These are phyloP conservation scores for Saccharomycopsis babjevae DNA, from an alignment of 805 yeast species.

Conservation along the genomic window DNA sequence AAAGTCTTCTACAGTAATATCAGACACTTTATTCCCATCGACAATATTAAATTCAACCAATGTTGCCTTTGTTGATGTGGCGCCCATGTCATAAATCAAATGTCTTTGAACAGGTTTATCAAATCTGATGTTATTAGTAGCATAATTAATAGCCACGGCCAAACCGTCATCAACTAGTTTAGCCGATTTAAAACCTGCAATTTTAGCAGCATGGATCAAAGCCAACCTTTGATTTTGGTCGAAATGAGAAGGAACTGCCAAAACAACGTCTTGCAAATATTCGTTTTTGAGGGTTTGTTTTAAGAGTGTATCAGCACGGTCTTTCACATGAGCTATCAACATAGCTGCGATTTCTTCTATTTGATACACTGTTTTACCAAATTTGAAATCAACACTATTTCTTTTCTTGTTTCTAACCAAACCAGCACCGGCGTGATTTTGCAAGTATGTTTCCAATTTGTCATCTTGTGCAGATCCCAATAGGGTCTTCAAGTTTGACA, in stretches of 20 bases:
- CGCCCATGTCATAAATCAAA: constrained; percentile 82
- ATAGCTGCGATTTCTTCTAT: constrained; percentile 81
- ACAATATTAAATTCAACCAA: constrained; percentile 52
- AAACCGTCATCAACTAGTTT: constrained; percentile 75
- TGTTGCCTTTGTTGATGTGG: constrained; percentile 83
- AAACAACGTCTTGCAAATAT: constrained; percentile 51
- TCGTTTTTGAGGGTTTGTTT: constrained; percentile 42
- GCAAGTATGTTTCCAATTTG: constrained; percentile 39
- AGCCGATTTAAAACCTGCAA: constrained; percentile 56
- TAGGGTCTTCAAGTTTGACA: constrained; percentile 57
- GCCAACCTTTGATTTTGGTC: constrained; percentile 58
- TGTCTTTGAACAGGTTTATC: constrained; percentile 45
- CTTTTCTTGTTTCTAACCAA: constrained; percentile 35
- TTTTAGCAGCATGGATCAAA: constrained; percentile 56
- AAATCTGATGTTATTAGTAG: constrained; percentile 36
- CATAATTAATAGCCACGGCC: constrained; percentile 82
- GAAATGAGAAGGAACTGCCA: constrained; percentile 71
- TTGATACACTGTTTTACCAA: constrained; percentile 33
- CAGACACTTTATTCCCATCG: constrained; percentile 30
- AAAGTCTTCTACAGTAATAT: constrained; percentile 60
- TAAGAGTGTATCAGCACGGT: constrained; percentile 55
- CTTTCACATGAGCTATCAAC: constrained; percentile 57
- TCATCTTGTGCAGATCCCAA: constrained; percentile 49
- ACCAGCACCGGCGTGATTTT: constrained; percentile 52
- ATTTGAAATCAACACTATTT: constrained; percentile 44